Evolutionary conservation across 495 filamentous ascomycete genomes (phyloP), one percentile per base, ranked within the genome.

Genomic region (Beverwykella pulmonaria): DNA sequence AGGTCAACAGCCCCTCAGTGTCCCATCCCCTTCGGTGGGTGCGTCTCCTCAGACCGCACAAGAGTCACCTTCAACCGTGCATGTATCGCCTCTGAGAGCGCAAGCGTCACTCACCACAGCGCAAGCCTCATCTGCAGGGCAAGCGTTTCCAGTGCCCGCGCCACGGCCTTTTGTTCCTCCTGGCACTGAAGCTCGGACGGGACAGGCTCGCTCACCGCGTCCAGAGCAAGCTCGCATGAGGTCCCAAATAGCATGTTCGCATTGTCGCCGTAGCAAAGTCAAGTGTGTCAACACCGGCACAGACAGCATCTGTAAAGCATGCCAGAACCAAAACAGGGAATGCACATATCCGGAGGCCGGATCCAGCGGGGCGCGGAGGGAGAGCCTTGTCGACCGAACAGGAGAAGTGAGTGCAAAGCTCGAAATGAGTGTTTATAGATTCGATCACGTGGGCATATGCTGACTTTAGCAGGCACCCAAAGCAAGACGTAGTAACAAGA

Each of bases 221-320:
- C 57, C 34, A 5, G 56, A 68, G 56, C 71, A 67, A 62, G 64
- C 69, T 61, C 75, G 76, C 23, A 88, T 92, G 86, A 83, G 90
- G 58, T 92, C 89, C 53, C 90, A 87, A 67, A 92, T 93, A 67
- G 90, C 90, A 66, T 93, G 90, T 76, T 82, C 84, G 63, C 82
- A 86, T 54, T 93, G 90, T 79, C 85, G 90, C 59, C 87, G 88
- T 73, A 90, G 87, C 75, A 93, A 93, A 75, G 89, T 92, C 75
- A 93, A 92, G 79, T 90, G 82, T 75, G 87, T 92, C 79, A 96
- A 96, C 77, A 82, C 81, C 71, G 90, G 90, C 55, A 86, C 87
- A 58, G 83, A 85, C 66, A 87, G 86, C 20, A 88, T 84, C 23
- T 96, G 92, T 78, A 86, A 89, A 62, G 88, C 88, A 6, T 96